A percentile compares a stretch with the other conserved stretches of the same genome.
Evolutionary conservation across 2,329 filamentous ascomycete genomes (phyloP).

Genomic region (Ophiostoma angusticollis): DNA sequence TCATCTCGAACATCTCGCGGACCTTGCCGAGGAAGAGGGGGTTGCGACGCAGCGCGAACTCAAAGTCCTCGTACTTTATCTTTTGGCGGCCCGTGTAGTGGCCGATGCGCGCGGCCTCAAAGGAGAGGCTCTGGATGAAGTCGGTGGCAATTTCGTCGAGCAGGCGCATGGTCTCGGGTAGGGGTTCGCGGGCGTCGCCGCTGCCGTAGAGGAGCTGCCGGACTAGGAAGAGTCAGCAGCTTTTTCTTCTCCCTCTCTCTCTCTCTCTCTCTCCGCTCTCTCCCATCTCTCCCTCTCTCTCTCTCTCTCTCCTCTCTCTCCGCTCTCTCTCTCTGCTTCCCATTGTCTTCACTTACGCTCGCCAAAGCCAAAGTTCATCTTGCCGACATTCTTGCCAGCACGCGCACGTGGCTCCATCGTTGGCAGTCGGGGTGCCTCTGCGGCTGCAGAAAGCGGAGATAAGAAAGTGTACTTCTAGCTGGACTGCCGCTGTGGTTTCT

Average conservation of each 20-base stretch:
- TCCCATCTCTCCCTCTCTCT: too few relatives aligned
- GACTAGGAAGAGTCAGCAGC: constrained; percentile 33
- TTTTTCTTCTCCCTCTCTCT: too few relatives aligned
- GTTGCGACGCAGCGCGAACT: constrained; percentile 81
- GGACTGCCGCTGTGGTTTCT: background rate
- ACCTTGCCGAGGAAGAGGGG: constrained; percentile 78
- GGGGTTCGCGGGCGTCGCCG: constrained; percentile 64
- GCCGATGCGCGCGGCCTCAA: constrained; percentile 75
- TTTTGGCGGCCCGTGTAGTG: constrained; percentile 84
- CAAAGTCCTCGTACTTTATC: constrained; percentile 96
- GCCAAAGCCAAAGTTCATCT: constrained; percentile 64
- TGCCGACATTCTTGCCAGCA: constrained; percentile 66
- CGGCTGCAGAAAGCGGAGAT: background rate
- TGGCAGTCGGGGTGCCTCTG: too few relatives aligned
- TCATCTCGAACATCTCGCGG: constrained; percentile 78
- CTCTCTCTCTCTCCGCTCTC: too few relatives aligned
- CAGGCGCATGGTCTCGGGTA: constrained; percentile 71
- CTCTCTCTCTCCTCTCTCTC: too few relatives aligned
- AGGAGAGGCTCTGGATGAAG: constrained; percentile 88
- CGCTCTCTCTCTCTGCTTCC: too few relatives aligned
- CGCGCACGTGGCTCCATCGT: constrained; percentile 66
- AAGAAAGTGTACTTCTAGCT: background rate
- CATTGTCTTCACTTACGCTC: constrained; percentile 52
- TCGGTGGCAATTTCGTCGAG: constrained; percentile 95
- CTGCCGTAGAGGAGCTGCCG: constrained; percentile 65